Conservation (phyloP, 140 eudicot genomes). For the Cichorium intybus region DNA sequence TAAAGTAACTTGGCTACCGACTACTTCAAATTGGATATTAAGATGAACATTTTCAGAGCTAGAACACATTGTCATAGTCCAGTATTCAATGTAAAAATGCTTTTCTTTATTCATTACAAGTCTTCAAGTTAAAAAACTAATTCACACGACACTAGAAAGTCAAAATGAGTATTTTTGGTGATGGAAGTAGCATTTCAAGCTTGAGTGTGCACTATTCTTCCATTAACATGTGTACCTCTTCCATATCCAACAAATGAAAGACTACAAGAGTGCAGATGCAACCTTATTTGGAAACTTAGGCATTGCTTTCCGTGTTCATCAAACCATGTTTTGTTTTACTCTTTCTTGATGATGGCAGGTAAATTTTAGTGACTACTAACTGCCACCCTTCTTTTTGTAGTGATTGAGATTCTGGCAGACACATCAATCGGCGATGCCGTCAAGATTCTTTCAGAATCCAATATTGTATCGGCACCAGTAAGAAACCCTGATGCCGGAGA, state of each 20-base stretch:
- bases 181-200: conserved; percentile 2
- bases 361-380: background rate
- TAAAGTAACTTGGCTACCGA: no score
- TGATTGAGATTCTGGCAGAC: conserved; percentile 85
- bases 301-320: no score
- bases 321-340: no score
- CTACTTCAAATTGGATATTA: background rate
- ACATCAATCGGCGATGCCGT: conserved; percentile 64
- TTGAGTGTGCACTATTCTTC: background rate
- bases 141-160: background rate
- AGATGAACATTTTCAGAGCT: background rate
- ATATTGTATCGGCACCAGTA: conserved; percentile 87
- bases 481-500: conserved; percentile 33
- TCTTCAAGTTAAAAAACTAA: background rate
- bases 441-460: conserved; percentile 71
- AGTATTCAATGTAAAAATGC: background rate
- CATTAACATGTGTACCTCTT: background rate
- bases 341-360: no score
- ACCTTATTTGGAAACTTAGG: background rate
- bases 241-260: background rate
- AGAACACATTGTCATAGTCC: background rate
- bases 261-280: no score
- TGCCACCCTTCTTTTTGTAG: conserved; percentile 32
- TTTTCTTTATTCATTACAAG: background rate
- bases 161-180: background rate